Evolutionary conservation across 164 flowering plant genomes (phyloP), one percentile per base, ranked within the genome.

Genomic region (Taxillus chinensis): DNA sequence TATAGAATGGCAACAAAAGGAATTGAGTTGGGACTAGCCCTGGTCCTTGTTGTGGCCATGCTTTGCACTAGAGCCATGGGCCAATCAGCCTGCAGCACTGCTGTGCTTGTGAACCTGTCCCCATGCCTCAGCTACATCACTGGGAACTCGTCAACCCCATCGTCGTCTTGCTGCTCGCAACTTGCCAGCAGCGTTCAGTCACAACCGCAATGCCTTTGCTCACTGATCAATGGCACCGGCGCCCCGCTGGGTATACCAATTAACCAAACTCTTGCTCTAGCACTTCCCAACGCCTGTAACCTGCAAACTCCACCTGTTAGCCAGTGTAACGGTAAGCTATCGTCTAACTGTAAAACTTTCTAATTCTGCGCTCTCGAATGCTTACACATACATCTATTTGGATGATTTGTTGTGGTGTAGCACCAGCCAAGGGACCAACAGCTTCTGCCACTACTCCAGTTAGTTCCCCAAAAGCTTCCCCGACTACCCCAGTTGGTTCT

Each of bases 251-350:
- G 89, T 5, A 11, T 84, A 62, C 60, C 45, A 45, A 57, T 84
- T 0, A 84, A 84, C 63, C 78, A 67, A 45, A 78, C 81, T 9
- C 79, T 63, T 0, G 83, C 85, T 39, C 64, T 83, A 2, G 70
- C 70, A 10, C 75, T 83, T 10, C 88, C 88, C 6, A 66, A 49
- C 37, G 74, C 70, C 12, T 83, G 88, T 68, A 70, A 73, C 37
- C 78, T 83, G 17, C 69, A 81, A 58, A 83, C 85, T 70, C 88
- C 88, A 0, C 77, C 83, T 7, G 70, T 66, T 39, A 76, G 78
- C 65, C 57, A 52, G 45, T 81, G 88, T 63, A 71, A 70, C 17
- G 79, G 87, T 79, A 66, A 66, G 51, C 13, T 3, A 10, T 11
- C 13, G 4, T 9, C 13, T n/a, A 3, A 38, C 7, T 14, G 43